Evolutionary conservation across 768 basidiomycete genomes (phyloP), one percentile per base, ranked within the genome.

Genomic region (Auricularia sp.): DNA sequence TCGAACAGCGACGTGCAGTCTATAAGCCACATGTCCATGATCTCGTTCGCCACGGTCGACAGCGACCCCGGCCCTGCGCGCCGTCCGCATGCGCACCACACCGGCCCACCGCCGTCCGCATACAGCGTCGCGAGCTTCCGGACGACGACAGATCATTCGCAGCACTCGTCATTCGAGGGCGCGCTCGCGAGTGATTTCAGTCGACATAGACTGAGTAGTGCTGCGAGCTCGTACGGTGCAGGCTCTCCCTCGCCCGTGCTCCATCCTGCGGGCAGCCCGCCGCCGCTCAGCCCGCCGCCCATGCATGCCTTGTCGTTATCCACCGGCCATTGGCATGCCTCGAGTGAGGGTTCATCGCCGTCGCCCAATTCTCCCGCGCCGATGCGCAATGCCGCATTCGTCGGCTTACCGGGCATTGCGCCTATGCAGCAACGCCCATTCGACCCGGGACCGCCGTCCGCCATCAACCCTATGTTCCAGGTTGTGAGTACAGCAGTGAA

Each of bases 1-100:
- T 94, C 93, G 36, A 89, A 92, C 83, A 92, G 90, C 59, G 93
- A 94, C 69, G 79, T 94, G 36, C 88, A 88, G 68, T 89, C 86
- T 72, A 78, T 85, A 63, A 82, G 86, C 51, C 85, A 85, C 64
- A 82, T 88, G 79, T 92, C 90, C 5, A 83, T 85, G 39, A 84
- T 90, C 70, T 94, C 91, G 21, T 89, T 90, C 71, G 84, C 87
- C 33, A 90, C 92, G 3, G 89, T 90, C 63, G 90, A 92, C 72
- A 91, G 89, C 68, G 92, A 94, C 72, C 91, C 92, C 61, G 91
- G 92, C 0, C 91, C 90, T 7, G 77, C 83, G 59, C 82, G 86
- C 66, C 74, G 34, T 7, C 56, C 11, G 11, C 29, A 59, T 6
- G 29, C 24, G 56, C 56, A 59, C 56, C 56, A 59, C 33, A 11